Conservation (phyloP, 192 early-diverging fungal species). For the Dissophora globulifera region DNA sequence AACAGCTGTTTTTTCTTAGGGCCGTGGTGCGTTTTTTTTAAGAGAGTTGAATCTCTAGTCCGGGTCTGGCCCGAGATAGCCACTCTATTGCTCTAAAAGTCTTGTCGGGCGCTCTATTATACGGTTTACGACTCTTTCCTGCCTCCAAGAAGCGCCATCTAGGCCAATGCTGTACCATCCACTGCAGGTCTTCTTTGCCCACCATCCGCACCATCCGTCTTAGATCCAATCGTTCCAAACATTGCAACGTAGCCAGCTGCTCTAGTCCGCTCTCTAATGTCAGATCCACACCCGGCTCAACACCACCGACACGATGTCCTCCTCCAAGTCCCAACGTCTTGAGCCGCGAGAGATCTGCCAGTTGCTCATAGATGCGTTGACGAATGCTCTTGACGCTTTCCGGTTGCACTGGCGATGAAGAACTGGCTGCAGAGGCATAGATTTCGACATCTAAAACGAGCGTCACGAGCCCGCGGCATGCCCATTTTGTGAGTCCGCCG, state of each 20-base stretch:
- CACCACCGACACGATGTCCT: constrained; percentile 31
- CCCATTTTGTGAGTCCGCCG: constrained; percentile 8
- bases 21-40: neutral
- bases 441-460: constrained; percentile 34
- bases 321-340: constrained; percentile 34
- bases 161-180: constrained; percentile 45
- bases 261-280: constrained; percentile 31
- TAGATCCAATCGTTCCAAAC: constrained; percentile 31
- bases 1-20: neutral
- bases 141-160: constrained; percentile 8
- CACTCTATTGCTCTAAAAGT: constrained; percentile 45
- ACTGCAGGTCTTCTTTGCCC: constrained; percentile 9
- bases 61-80: constrained; percentile 27
- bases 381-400: constrained; percentile 8
- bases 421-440: neutral
- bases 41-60: constrained; percentile 21
- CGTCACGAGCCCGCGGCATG: constrained; percentile 23
- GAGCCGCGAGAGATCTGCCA: constrained; percentile 19
- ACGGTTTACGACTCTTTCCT: neutral
- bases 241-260: constrained; percentile 3
- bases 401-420: neutral
- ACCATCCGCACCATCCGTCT: constrained; percentile 3
- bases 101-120: constrained; percentile 1
- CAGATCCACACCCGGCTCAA: constrained; percentile 24
- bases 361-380: constrained; percentile 10